A percentile compares a stretch with the other conserved stretches of the same genome.
These are phyloP conservation scores for Incumbomyces lentus DNA, from an alignment of 2,329 filamentous ascomycete species.

Conservation along the genomic window DNA sequence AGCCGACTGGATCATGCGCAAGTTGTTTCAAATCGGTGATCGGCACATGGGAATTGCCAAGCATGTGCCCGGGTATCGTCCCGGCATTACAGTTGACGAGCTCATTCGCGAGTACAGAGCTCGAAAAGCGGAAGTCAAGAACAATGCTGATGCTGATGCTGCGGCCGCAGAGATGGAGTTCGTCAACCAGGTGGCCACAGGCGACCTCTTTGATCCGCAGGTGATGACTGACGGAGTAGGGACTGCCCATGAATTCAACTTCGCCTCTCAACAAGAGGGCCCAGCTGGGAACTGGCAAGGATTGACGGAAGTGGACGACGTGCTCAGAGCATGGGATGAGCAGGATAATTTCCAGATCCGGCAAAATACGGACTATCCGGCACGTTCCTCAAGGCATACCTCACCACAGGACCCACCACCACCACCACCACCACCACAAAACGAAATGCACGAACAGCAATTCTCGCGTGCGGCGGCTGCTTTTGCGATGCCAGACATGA, in stretches of 20 bases:
- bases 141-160: background rate
- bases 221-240: background rate
- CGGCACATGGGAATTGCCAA: constrained; percentile 20
- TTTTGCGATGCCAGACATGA: background rate
- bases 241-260: background rate
- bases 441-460: background rate
- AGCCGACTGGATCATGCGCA: constrained; percentile 16
- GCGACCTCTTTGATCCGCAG: background rate
- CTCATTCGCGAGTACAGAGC: constrained; percentile 4
- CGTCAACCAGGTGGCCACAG: background rate
- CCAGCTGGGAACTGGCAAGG: background rate
- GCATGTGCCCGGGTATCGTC: constrained; percentile 11
- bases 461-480: background rate
- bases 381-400: background rate
- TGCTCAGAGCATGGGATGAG: background rate
- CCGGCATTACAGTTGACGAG: background rate
- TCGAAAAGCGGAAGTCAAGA: background rate
- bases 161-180: background rate
- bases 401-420: no score
- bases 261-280: background rate
- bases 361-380: background rate
- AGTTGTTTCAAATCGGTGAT: constrained; percentile 16
- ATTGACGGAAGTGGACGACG: background rate
- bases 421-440: no score
- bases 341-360: constrained; percentile 1